Evolutionary conservation across 208 protist species (phyloP).

Genomic region (Trypanosoma mega): DNA sequence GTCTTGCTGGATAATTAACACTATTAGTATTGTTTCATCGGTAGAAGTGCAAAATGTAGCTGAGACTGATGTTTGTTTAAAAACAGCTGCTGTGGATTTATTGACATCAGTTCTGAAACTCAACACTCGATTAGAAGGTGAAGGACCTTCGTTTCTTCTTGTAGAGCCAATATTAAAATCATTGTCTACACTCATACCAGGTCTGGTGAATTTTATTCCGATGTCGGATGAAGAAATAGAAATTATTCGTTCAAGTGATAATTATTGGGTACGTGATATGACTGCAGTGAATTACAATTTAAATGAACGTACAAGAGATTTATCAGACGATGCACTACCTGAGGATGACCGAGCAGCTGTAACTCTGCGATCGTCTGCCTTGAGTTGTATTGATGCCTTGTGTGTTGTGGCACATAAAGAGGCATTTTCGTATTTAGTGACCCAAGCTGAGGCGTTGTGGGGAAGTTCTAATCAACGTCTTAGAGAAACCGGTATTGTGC

Average conservation of each 20-base stretch:
- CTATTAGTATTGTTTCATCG: constrained; percentile 45
- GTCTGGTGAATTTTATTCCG: constrained; percentile 50
- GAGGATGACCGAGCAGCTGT: constrained; percentile 74
- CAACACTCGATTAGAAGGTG: constrained; percentile 60
- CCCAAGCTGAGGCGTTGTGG: constrained; percentile 58
- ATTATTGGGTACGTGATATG: constrained; percentile 69
- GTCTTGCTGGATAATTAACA: constrained; percentile 49
- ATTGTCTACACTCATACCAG: constrained; percentile 42
- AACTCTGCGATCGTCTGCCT: constrained; percentile 66
- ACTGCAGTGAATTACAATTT: constrained; percentile 45
- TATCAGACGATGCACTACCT: constrained; percentile 59
- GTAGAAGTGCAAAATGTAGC: constrained; percentile 11
- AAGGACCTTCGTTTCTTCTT: constrained; percentile 45
- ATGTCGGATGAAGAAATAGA: constrained; percentile 77
- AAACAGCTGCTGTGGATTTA: constrained; percentile 67
- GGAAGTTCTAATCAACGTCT: constrained; percentile 43
- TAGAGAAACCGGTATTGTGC: constrained; percentile 73
- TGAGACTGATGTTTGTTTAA: constrained; percentile 45
- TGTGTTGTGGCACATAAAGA: constrained; percentile 48
- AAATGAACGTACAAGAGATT: constrained; percentile 56
- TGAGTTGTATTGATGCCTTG: constrained; percentile 72
- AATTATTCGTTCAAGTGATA: constrained; percentile 70
- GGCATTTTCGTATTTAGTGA: constrained; percentile 47
- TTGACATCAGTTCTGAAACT: constrained; percentile 52
- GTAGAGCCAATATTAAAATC: constrained; percentile 31